Evolutionary conservation across 768 basidiomycete species (phyloP), one percentile per base, ranked within the genome.

Genomic region (Termitomyces sp.): DNA sequence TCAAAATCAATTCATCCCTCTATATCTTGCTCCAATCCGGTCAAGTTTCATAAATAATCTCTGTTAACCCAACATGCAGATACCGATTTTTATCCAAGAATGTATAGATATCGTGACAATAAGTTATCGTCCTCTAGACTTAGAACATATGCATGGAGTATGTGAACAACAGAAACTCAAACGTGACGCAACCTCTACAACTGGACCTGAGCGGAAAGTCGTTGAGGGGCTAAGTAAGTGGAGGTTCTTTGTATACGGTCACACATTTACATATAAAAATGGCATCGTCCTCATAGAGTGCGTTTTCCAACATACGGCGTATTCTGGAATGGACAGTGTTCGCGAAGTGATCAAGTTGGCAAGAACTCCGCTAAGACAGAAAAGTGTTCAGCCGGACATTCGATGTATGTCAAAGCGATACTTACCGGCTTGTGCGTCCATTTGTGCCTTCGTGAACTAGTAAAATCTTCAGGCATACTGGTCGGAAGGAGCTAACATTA

Each of bases 351-450:
- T 80, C 70, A 82, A 68, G 86, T 88, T 13, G 86, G 85, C 32
- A 88, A 75, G 70, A 88, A 88, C 49, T 75, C 73, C 55, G 84
- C 85, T 85, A 63, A n/a, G 38, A 57, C 16, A 23, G 23, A 56
- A 35, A 20, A 65, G 41, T 64, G 63, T 47, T 55, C 36, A 44
- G 30, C 12, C 41, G 53, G 30, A n/a, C 44, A 35, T 18, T 32
- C 44, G 26, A 57, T 18, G 26, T 38, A 47, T 51, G 33, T 16
- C 26, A 48, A 7, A 41, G 47, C 51, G 64, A 35, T 48, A 67
- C 82, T 69, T 71, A 89, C 91, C 83, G 52, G 91, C 91, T 78
- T 93, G 84, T 9, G 78, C 78, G 63, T 79, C 72, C 87, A 91
- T 88, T 69, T 89, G 74, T 43, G 78, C 79, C 28, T 74, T 69